Base-by-base conservation (phyloP, 352 stramenopile genomes). In the Thalassiosira mediterranea region DNA sequence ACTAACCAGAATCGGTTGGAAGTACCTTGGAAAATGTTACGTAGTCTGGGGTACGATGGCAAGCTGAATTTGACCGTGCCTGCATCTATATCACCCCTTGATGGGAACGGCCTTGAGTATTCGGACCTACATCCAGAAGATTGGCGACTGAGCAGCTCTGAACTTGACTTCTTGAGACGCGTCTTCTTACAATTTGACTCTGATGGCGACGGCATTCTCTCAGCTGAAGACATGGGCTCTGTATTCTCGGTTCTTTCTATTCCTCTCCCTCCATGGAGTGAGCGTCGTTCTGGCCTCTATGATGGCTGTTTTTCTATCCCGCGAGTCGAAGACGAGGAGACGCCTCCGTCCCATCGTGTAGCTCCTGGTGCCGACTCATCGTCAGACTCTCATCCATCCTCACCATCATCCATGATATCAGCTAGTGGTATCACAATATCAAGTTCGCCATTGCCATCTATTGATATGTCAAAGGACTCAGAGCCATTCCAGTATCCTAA, bases 401-500 rank as follows among this genome's bases (percentile, higher is more conserved):
- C 52, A 19, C 58, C 48, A 23, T 58, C 72, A 13, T 70, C 86
- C 54, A 77, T 73, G 8, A 49, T 90, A 66, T 87, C 81, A 32
- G 59, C 78, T 8, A 88, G 81, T 73, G 86, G 81, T 21, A 81
- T 90, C 17, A 89, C 81, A n/a, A 89, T 92, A 67, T 57, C 79
- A 4, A 91, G 86, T 62, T 72, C 67, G 13, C 76, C 67, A 1
- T 68, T 90, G 23, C 83, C 83, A 21, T 83, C 76, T 17, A 57
- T 89, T 25, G 77, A 82, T 63, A 60, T 86, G 10, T 84, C 81
- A 15, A 67, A 71, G 26, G 49, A 68, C 37, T 64, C 56, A 58
- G 56, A 49, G 15, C 34, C 53, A 15, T 52, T 49, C 15, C 73
- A 10, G 10, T 40, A 71, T 32, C 23, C 32, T 32, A 19, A 8